Base-by-base conservation (phyloP, 2,329 filamentous ascomycete species). In the Cladophialophora chaetospira region DNA sequence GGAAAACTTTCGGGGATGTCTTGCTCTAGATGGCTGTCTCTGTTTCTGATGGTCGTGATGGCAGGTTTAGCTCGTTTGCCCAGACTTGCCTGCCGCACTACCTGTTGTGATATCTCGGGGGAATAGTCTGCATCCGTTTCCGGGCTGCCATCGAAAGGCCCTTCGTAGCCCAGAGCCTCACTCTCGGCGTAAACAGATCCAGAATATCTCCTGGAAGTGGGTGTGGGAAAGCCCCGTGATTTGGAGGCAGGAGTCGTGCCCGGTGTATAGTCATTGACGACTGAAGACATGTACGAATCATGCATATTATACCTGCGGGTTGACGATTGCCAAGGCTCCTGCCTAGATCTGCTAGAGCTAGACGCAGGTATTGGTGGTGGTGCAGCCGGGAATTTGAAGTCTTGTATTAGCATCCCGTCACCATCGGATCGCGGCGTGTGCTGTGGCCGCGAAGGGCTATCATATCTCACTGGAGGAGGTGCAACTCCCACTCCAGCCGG, bases 41-140 rank as follows among this genome's bases (percentile, higher is more conserved):
- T 40, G 29, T 45, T 59, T 48, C 66, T 67, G 45, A 76, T 72
- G 1, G 71, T 74, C n/a, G 72, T 73, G 62, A 76, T 65, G 4
- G 73, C 71, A 17, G 74, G 73, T 47, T 71, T 74, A 4, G 70
- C 70, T 54, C 70, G 68, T 53, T 73, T 75, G 17, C 74, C 73
- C n/a, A 75, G 50, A 64, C 74, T 76, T n/a, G 73, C 73, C 61
- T 70, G 71, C 49, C 73, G 70, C 13, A 77, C 69, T 3, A 75
- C 64, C 9, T 65, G 65, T 17, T 60, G 63, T n/a, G 63, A 55
- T 21, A 29, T 19, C 10, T 60, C 56, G 10, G 56, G 35, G 21
- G 60, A 60, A 17, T 29, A 52, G 11, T 45, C 33, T 31, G 15
- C 40, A 11, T 46, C 51, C 9, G 19, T 42, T 4, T 57, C 50